These are phyloP conservation scores for Aspergillus homomorphus DNA, from an alignment of 495 filamentous ascomycete species.

Conservation along the genomic window DNA sequence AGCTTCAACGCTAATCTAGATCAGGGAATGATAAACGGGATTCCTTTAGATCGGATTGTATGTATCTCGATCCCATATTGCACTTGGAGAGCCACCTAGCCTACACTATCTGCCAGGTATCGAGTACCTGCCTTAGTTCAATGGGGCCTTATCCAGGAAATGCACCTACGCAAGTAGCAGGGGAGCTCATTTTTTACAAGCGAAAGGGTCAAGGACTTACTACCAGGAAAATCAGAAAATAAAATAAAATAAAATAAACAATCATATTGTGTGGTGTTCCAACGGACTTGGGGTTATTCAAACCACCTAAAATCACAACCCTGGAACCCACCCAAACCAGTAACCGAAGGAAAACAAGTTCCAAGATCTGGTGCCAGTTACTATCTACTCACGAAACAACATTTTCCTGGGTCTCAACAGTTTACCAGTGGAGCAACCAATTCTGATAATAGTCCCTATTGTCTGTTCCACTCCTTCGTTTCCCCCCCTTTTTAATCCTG, in stretches of 20 bases:
- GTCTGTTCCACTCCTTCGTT: not conserved
- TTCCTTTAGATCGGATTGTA: not conserved
- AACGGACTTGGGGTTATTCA: too few relatives aligned
- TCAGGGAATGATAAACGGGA: constrained; percentile 32
- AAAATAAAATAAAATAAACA: constrained; percentile 9
- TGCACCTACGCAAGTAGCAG: not conserved
- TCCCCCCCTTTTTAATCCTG: not conserved
- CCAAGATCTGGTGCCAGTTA: too few relatives aligned
- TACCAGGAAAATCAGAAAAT: constrained; percentile 4
- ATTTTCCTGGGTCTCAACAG: too few relatives aligned
- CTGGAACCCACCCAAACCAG: too few relatives aligned
- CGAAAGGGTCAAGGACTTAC: not conserved
- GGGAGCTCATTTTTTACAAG: too few relatives aligned
- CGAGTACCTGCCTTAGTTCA: not conserved
- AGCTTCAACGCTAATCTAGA: constrained; percentile 11
- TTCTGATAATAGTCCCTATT: not conserved
- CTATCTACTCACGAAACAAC: too few relatives aligned
- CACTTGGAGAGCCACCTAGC: not conserved
- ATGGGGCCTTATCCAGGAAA: not conserved
- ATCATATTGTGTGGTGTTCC: too few relatives aligned
- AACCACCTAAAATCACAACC: too few relatives aligned
- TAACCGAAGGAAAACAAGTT: too few relatives aligned
- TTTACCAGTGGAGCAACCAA: not conserved
- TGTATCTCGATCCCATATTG: constrained; percentile 1
- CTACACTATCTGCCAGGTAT: constrained; percentile 1